phyloP scores from a whole-genome alignment of 1,284 basidiomycete genomes.

The Heterobasidion annosum region DNA sequence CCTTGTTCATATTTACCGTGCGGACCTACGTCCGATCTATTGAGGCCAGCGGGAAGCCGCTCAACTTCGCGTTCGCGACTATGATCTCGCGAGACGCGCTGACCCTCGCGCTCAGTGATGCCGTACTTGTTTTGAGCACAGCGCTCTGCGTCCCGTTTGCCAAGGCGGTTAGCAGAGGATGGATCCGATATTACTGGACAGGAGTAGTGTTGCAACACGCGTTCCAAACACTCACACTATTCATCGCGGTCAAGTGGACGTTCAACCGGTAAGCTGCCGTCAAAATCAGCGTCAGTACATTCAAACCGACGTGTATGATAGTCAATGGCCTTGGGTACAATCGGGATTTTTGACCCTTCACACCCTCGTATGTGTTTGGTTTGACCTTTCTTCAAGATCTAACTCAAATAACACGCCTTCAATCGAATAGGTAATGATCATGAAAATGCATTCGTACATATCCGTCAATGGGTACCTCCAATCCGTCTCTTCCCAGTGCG shows the following conservation, averaged over 20 bases:
- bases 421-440: slow-evolving; percentile 67
- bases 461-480: slow-evolving; percentile 84
- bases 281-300: background rate
- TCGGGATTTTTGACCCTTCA: slow-evolving; percentile 94
- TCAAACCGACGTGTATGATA: slow-evolving; percentile 15
- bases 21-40: slow-evolving; percentile 74
- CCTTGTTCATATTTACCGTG: slow-evolving; percentile 73
- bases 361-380: slow-evolving; percentile 46
- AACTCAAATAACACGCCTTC: slow-evolving; percentile 1
- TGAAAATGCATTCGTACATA: slow-evolving; percentile 97
- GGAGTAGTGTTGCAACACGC: slow-evolving; percentile 74
- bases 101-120: slow-evolving; percentile 81
- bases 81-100: slow-evolving; percentile 86
- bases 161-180: slow-evolving; percentile 65
- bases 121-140: slow-evolving; percentile 70
- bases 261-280: slow-evolving; percentile 53
- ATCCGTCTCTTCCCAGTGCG: slow-evolving; percentile 37
- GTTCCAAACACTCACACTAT: slow-evolving; percentile 66
- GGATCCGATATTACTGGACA: slow-evolving; percentile 70
- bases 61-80: slow-evolving; percentile 77
- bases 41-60: slow-evolving; percentile 67
- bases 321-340: slow-evolving; percentile 98
- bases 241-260: slow-evolving; percentile 73
- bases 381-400: background rate
- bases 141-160: slow-evolving; percentile 80